Evolutionary conservation across 257 asterid species (phyloP), one percentile per base, ranked within the genome.

Genomic region (Gardenia jasminoides): DNA sequence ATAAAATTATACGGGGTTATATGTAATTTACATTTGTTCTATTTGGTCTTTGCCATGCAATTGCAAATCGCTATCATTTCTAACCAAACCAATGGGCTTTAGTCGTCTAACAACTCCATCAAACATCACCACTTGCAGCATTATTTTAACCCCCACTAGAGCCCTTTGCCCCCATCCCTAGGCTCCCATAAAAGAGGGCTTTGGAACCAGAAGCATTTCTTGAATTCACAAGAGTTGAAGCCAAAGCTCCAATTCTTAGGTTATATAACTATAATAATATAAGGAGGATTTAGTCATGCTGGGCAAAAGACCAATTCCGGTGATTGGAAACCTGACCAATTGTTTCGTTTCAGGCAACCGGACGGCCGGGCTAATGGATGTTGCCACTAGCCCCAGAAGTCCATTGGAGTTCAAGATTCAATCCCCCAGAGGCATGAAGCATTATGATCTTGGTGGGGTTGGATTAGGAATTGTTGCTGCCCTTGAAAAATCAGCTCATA

Each of bases 381-480:
- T 71, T 1, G 83, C 82, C 28, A 47, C 67, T 8, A 81, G 85
- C 59, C 90, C 92, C 16, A 88, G 88, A 54, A 83, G 88, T 71
- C 90, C 85, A 20, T 13, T 82, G 41, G 92, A 89, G 66, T 41
- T 85, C 82, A 89, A 81, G 80, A 71, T 75, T 79, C 97, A 83
- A 8, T 89, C 94, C 17, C 93, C 97, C 0, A 85, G 88, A 76
- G 88, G 89, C 22, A 70, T 83, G 0, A 92, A 84, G 70, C 82
- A 71, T 39, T 89, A 85, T 41, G 96, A 93, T 79, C 70, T 85
- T 52, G 96, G 94, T 11, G 98, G 96, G 0, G 96, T 90, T 64
- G 98, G 98, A 6, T 81, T 94, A 39, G 96, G 95, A 13, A 93
- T 94, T 43, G 98, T 94, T 16, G 98, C 97, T 12, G 97, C 97